Base-by-base conservation (phyloP, 1,284 basidiomycete species). In the Ceratobasidium sp. region DNA sequence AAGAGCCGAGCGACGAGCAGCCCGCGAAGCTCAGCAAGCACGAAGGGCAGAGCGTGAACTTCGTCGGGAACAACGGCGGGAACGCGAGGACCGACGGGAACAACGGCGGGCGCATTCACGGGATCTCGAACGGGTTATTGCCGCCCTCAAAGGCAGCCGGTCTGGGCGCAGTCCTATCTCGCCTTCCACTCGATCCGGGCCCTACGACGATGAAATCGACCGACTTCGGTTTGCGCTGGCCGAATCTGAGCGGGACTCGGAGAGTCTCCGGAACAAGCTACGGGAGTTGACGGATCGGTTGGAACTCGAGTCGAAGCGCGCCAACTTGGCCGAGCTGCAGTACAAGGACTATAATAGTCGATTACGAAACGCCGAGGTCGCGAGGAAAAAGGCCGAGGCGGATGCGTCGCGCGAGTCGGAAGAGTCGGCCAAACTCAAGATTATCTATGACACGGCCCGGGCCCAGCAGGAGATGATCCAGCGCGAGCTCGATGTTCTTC, bases 381-480 rank as follows among this genome's bases (percentile, higher is more conserved):
- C 60, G 20, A 45, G 49, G 22, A 64, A 53, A 22, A 64, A 64
- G 49, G 60, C 60, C 35, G 60, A 64, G 25, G 60, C 60, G 1
- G 60, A 64, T 64, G 60, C 60, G 10, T 22, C 49, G n/a, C 60
- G 60, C 20, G 60, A 64, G 34, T 20, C 60, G 22, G 60, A 64
- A 13, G 60, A 64, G 35, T 64, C 60, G 12, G 35, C 60, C 60
- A 64, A 31, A 34, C 60, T 65, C 20, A 65, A 65, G 60, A 65
- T 65, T n/a, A 31, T 65, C 49, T 65, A 65, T 49, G 60, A 65
- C 34, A 65, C 60, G 27, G 60, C 60, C 25, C 60, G 60, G 49
- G 60, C 60, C 17, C 45, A 65, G 32, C 45, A 47, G 32, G 60
- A 65, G 13, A 47, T 29, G 7, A 42, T 65, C 20, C 60, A 65